Percentiles rank a stretch among this genome's conserved stretches.
Evolutionary conservation across 176 grass and related monocot species (phyloP).

Genomic region (Rhynchospora breviuscula): DNA sequence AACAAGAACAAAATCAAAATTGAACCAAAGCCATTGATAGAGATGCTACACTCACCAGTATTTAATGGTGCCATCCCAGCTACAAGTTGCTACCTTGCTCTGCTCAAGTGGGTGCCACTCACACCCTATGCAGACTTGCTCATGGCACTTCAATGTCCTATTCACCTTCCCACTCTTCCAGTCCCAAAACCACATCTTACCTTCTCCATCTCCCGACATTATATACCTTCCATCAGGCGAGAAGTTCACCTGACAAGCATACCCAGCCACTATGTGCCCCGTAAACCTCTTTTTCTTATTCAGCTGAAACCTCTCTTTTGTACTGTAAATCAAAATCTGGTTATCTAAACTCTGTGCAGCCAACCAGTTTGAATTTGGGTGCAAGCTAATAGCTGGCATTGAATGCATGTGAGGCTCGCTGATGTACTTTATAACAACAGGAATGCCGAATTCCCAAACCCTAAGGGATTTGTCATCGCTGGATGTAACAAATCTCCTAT

Average conservation of each 20-base stretch:
- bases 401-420: constrained; percentile 99
- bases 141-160: constrained; percentile 83
- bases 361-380: constrained; percentile 93
- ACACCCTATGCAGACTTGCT: constrained; percentile 88
- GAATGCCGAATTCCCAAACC: constrained; percentile 96
- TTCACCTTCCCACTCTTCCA: constrained; percentile 96
- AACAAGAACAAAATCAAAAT: neutral
- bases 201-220: constrained; percentile 95
- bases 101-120: constrained; percentile 97
- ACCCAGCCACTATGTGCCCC: constrained; percentile 90
- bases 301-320: constrained; percentile 96
- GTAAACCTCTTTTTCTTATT: constrained; percentile 99
- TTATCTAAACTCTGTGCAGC: constrained; percentile 97
- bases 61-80: constrained; percentile 98
- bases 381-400: constrained; percentile 81
- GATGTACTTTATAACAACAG: constrained; percentile 99
- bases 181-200: constrained; percentile 98
- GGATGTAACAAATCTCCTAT: constrained; percentile 95
- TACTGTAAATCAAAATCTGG: constrained; percentile 99
- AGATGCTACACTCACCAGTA: constrained; percentile 66
- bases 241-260: constrained; percentile 97
- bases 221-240: constrained; percentile 94
- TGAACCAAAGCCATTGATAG: neutral
- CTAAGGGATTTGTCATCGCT: constrained; percentile 95
- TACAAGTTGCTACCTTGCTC: constrained; percentile 96